These are phyloP conservation scores for Epichloe sp. DNA, from an alignment of 2,329 filamentous ascomycete species.

Conservation along the genomic window DNA sequence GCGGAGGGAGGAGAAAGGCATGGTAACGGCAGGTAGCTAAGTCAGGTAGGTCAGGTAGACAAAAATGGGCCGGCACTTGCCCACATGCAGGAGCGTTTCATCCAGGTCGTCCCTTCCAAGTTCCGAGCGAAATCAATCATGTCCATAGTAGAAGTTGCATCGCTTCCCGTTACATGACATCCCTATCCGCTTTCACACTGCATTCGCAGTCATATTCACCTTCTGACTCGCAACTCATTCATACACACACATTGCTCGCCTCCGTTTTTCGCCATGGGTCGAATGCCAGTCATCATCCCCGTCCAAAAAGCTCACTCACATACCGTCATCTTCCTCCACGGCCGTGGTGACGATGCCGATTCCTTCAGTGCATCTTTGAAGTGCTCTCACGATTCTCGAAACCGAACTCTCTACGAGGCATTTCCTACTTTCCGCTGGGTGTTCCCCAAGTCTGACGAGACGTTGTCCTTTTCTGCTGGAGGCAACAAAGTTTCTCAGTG, in stretches of 20 bases:
- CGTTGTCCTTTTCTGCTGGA: slow-evolving; percentile 13
- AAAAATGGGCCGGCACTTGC: background rate
- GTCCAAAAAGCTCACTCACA: slow-evolving; percentile 19
- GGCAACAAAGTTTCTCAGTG: slow-evolving; percentile 25
- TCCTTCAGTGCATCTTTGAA: slow-evolving; percentile 19
- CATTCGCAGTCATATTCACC: background rate
- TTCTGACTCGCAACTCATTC: background rate
- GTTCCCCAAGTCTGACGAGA: slow-evolving; percentile 30
- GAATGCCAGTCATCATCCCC: background rate
- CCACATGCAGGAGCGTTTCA: background rate
- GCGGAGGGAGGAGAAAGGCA: background rate
- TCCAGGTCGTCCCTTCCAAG: background rate
- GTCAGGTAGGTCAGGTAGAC: background rate
- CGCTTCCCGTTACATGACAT: too few relatives aligned
- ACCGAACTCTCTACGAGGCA: slow-evolving; percentile 21
- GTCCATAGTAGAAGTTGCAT: too few relatives aligned
- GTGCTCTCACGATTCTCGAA: slow-evolving; percentile 17
- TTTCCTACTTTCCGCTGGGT: slow-evolving; percentile 36
- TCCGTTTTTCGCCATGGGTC: background rate
- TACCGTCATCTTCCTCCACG: slow-evolving; percentile 33
- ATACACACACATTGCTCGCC: background rate
- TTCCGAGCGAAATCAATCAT: too few relatives aligned
- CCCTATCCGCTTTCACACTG: background rate
- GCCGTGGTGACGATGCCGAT: slow-evolving; percentile 27
- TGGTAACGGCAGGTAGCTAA: too few relatives aligned